Evolutionary conservation across 768 basidiomycete genomes (phyloP).

Genomic region (Lentinus brumalis): DNA sequence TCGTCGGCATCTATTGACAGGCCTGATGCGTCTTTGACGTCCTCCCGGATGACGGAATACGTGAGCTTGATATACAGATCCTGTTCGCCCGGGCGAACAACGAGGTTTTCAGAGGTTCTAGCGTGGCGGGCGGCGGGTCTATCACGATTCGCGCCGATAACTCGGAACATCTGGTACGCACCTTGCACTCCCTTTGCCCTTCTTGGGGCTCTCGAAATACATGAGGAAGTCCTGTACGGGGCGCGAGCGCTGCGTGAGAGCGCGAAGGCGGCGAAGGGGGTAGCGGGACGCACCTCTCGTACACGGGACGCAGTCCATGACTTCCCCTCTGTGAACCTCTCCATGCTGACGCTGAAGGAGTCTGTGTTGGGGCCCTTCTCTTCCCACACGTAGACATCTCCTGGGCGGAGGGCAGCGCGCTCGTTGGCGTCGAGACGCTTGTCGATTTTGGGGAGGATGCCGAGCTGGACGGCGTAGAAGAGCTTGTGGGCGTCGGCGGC

Average conservation of each 20-base stretch:
- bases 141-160: conserved; percentile 17
- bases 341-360: conserved; percentile 78
- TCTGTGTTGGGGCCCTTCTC: conserved; percentile 74
- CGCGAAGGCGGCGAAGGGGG: background rate
- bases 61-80: conserved; percentile 74
- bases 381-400: conserved; percentile 64
- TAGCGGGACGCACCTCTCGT: conserved; percentile 48
- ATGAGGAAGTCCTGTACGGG: conserved; percentile 73
- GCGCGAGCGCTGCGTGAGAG: conserved; percentile 7
- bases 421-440: conserved; percentile 80
- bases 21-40: conserved; percentile 25
- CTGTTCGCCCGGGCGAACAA: conserved; percentile 34
- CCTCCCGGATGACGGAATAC: conserved; percentile 63
- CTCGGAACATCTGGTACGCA: conserved; percentile 23
- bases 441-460: conserved; percentile 69
- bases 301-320: conserved; percentile 85
- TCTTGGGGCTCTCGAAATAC: conserved; percentile 62
- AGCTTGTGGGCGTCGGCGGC: conserved; percentile 80
- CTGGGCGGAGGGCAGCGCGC: conserved; percentile 50
- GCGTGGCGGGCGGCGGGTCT: background rate
- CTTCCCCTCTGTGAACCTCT: conserved; percentile 83
- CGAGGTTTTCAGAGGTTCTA: conserved; percentile 45
- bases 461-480: conserved; percentile 69
- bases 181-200: conserved; percentile 29
- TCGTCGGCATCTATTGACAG: conserved; percentile 50